A percentile compares a stretch with the other conserved stretches of the same genome.
Conservation (phyloP, 163 green algal genomes). For the Scenedesmus sp. region DNA sequence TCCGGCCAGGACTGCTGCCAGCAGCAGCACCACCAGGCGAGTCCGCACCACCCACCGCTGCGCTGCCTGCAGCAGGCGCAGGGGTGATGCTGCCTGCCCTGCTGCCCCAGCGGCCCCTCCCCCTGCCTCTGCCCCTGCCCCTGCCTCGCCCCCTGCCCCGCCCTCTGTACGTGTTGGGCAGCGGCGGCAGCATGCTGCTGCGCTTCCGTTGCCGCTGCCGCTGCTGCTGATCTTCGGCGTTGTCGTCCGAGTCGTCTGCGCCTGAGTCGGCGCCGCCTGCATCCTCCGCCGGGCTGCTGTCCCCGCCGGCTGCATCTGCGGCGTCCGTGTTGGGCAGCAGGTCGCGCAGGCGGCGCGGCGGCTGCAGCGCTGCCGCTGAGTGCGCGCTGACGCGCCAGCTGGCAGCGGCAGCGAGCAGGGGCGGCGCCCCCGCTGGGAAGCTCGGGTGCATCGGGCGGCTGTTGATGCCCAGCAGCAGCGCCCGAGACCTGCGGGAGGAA, state of each 20-base stretch:
- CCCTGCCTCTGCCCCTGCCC: conserved; percentile 6
- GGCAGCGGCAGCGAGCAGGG: conserved; percentile 28
- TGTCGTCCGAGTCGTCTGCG: conserved; percentile 8
- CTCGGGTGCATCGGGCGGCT: neutral
- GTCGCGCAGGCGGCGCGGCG: neutral
- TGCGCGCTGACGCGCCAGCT: conserved; percentile 4
- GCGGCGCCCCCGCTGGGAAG: conserved; percentile 18
- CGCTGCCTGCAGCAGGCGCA: conserved; percentile 3
- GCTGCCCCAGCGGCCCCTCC: conserved; percentile 31
- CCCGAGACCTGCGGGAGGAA: conserved; percentile 26
- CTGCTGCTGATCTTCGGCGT: conserved; percentile 45
- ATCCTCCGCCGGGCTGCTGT: conserved; percentile 1
- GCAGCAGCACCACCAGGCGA: neutral
- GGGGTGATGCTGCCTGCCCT: conserved; percentile 2
- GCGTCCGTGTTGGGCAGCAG: neutral
- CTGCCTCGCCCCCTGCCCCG: conserved; percentile 10
- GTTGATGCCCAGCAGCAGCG: conserved; percentile 49
- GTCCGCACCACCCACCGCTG: neutral
- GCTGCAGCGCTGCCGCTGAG: conserved; percentile 29
- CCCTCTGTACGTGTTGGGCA: neutral
- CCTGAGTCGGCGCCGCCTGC: neutral
- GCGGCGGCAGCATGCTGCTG: conserved; percentile 21
- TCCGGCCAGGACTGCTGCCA: neutral
- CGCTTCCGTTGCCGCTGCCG: neutral
- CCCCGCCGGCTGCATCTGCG: neutral